Evolutionary conservation across 2,329 filamentous ascomycete genomes (phyloP).

Genomic region (Zasmidium cellare): DNA sequence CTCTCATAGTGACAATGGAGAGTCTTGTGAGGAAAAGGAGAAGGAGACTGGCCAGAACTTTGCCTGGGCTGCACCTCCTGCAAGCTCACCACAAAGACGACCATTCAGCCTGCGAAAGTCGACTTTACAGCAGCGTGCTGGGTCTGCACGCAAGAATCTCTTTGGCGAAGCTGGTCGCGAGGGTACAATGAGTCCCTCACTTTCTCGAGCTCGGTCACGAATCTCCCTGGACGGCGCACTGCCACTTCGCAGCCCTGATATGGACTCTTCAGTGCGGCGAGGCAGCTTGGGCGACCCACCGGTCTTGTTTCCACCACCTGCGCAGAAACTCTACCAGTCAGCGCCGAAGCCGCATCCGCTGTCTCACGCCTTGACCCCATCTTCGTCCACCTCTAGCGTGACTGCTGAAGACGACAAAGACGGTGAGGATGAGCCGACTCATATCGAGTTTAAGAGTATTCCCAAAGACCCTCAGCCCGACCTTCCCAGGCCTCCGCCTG

Average conservation of each 20-base stretch:
- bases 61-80: constrained; percentile 36
- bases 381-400: constrained; percentile 77
- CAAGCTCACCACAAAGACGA: constrained; percentile 34
- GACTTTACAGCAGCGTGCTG: constrained; percentile 80
- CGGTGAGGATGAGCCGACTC: constrained; percentile 3
- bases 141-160: constrained; percentile 43
- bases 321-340: constrained; percentile 35
- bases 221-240: constrained; percentile 79
- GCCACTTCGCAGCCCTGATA: constrained; percentile 65
- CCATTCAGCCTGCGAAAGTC: constrained; percentile 67
- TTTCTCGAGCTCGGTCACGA: constrained; percentile 54
- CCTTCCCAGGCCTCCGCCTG: constrained; percentile 50
- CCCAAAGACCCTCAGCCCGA: constrained; percentile 1
- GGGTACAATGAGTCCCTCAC: constrained; percentile 25
- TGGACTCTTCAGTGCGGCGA: constrained; percentile 58
- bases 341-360: constrained; percentile 69
- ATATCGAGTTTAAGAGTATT: constrained; percentile 38
- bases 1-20: constrained; percentile 25
- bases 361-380: constrained; percentile 82
- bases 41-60: constrained; percentile 34
- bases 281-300: constrained; percentile 66
- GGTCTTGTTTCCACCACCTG: constrained; percentile 37
- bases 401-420: constrained; percentile 58
- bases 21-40: constrained; percentile 27
- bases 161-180: constrained; percentile 37